Evolutionary conservation across 1,284 basidiomycete genomes (phyloP).

Genomic region (Cystobasidium pallidum): DNA sequence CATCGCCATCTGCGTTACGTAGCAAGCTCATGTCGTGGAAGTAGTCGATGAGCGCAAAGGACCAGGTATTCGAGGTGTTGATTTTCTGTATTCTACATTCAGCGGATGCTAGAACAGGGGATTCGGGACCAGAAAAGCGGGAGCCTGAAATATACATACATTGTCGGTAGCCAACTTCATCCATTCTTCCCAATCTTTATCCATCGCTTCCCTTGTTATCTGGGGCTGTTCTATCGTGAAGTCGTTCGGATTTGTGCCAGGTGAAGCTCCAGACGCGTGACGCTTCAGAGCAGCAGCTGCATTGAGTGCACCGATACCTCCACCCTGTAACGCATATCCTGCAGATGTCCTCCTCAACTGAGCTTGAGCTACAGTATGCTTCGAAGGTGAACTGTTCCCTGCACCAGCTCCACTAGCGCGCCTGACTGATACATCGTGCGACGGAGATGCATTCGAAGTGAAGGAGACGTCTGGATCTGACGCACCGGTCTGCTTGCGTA

Average conservation of each 20-base stretch:
- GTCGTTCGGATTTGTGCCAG: conserved; percentile 4
- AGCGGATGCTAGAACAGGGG: too few species aligned
- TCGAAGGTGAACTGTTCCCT: conserved; percentile 1
- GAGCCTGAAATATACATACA: too few species aligned
- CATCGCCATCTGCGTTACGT: conserved; percentile 84
- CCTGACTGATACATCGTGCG: conserved; percentile 9
- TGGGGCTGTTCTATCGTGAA: conserved; percentile 12
- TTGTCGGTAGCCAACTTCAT: conserved; percentile 99
- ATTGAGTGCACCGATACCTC: conserved; percentile 40
- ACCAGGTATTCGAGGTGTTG: conserved; percentile 97
- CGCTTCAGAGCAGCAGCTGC: conserved; percentile 31
- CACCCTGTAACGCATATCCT: conserved; percentile 38
- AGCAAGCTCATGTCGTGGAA: conserved; percentile 99
- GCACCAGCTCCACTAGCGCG: conserved; percentile 2
- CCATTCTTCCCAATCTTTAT: conserved; percentile 77
- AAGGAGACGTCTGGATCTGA: conserved; percentile 31
- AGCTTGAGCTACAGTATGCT: conserved; percentile 19
- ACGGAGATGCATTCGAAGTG: conserved; percentile 26
- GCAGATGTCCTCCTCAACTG: conserved; percentile 33
- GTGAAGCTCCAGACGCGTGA: conserved; percentile 17
- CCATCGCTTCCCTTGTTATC: conserved; percentile 43
- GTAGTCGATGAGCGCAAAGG: conserved; percentile 96
- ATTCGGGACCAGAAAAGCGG: too few species aligned
- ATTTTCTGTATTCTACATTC: conserved; percentile 99
- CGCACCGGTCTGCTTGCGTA: conserved; percentile 22